Base-by-base conservation (phyloP, 2,329 filamentous ascomycete species). In the Verticillium tricorpus region DNA sequence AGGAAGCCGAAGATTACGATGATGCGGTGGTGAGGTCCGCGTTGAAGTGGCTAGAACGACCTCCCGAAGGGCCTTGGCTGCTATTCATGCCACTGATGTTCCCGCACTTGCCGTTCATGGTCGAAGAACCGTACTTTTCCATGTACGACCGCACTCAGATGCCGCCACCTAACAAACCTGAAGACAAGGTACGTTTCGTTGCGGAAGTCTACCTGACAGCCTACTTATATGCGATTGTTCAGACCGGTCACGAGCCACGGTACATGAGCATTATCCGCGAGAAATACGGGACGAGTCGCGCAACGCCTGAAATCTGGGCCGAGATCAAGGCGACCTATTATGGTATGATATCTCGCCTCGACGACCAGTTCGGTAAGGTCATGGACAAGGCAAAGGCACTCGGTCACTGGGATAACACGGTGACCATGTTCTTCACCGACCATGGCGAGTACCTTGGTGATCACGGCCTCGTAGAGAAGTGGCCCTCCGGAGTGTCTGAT, bases 391-490 rank as follows among this genome's bases (percentile, higher is more conserved):
- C 77, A 2, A 71, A 78, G 11, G 69, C 72, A 0, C 64, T 72
- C 1, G 70, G 66, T 0, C 64, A 77, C 0, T 79, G 75, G 74
- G 68, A 76, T 4, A 67, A 72, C 8, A 79, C 77, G 0, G 70
- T 80, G 0, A 78, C 77, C 0, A 72, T 80, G 69, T 78, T 80
- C 64, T 79, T 78, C 60, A 78, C 77, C 0, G 77, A 79, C 55
- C 78, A 79, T 61, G 79, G 78, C 3, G 78, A 82, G 59, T 82
- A 77, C 58, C 73, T 82, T 0, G 79, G 78, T 14, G 78, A 82
- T 59, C 72, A 80, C 59, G 78, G 78, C 0, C 67, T 81, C 14
- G 77, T 82, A 25, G 79, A 82, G 66, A 82, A 82, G 61, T 81
- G 79, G 78, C 78, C 77, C 0, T 78, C 76, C 0, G 78, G 75